Conservation (phyloP, 176 grass and related monocot species). For the Avena sativa region DNA sequence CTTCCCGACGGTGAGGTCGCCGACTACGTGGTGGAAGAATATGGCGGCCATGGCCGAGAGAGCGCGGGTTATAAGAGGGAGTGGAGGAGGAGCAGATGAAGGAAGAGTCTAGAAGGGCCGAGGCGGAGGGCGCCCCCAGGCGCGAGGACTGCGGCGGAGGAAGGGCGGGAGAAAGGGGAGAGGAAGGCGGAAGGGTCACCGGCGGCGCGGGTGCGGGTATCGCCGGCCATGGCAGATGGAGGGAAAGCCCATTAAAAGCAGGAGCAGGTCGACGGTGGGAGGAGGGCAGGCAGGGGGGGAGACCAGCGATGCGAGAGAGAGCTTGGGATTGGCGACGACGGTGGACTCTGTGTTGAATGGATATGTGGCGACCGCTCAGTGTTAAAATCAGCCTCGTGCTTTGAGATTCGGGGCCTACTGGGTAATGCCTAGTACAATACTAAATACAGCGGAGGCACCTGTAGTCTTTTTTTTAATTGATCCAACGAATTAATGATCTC, state of each 20-base stretch:
- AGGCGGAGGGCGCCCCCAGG: constrained; percentile 31
- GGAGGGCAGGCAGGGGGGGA: background rate
- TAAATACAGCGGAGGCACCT: too few relatives aligned
- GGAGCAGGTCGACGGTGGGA: background rate
- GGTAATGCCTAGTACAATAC: too few relatives aligned
- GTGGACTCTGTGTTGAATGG: background rate
- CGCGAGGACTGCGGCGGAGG: constrained; percentile 37
- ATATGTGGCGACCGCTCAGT: constrained; percentile 9
- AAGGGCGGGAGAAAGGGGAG: background rate
- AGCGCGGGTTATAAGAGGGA: constrained; percentile 71
- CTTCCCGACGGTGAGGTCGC: constrained; percentile 90
- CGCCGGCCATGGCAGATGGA: constrained; percentile 59
- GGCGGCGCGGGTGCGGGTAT: constrained; percentile 44
- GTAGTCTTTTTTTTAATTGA: too few relatives aligned
- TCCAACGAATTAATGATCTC: too few relatives aligned
- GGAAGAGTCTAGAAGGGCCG: constrained; percentile 61
- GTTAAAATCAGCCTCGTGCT: background rate
- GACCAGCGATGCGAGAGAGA: background rate
- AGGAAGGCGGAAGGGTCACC: constrained; percentile 45
- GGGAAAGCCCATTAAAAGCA: constrained; percentile 72
- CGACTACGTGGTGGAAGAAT: constrained; percentile 94
- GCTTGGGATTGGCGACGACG: background rate
- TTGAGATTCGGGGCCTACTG: background rate
- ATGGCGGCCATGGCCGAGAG: constrained; percentile 59
- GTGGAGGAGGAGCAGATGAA: constrained; percentile 87